Percentiles rank a stretch among this genome's conserved stretches.
These are phyloP conservation scores for Trichosporon asahii DNA, from an alignment of 1,284 basidiomycete genomes.

Conservation along the genomic window DNA sequence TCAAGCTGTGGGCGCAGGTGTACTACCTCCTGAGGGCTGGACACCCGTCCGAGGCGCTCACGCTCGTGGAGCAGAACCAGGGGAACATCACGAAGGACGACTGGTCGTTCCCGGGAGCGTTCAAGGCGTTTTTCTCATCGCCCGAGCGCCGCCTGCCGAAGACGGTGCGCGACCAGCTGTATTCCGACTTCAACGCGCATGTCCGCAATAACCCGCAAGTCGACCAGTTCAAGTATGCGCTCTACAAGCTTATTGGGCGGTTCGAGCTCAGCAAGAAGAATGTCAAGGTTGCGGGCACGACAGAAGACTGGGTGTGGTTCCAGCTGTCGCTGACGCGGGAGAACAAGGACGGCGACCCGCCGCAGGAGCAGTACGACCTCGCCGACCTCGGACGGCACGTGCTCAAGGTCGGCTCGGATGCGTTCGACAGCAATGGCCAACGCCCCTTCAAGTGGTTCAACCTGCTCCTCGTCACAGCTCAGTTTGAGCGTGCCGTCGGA, in stretches of 20 bases:
- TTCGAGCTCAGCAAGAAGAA: slow-evolving; percentile 79
- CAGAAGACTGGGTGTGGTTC: slow-evolving; percentile 99
- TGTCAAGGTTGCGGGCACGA: slow-evolving; percentile 82
- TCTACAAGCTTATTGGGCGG: slow-evolving; percentile 93
- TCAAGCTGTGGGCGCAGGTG: slow-evolving; percentile 87
- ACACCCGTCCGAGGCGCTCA: slow-evolving; percentile 72
- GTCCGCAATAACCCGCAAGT: slow-evolving; percentile 75
- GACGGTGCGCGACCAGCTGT: slow-evolving; percentile 75
- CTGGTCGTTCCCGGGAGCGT: slow-evolving; percentile 75
- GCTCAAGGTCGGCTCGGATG: slow-evolving; percentile 80
- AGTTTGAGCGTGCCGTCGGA: slow-evolving; percentile 89
- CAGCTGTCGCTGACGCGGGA: slow-evolving; percentile 73
- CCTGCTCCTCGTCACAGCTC: slow-evolving; percentile 83
- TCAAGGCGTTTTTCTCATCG: slow-evolving; percentile 82
- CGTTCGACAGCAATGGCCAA: slow-evolving; percentile 79
- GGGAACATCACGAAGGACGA: slow-evolving; percentile 75
- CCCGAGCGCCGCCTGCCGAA: slow-evolving; percentile 74
- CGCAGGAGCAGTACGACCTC: slow-evolving; percentile 62
- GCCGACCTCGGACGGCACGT: slow-evolving; percentile 75
- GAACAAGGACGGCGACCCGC: slow-evolving; percentile 64
- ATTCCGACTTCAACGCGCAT: slow-evolving; percentile 85
- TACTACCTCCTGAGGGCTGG: slow-evolving; percentile 90
- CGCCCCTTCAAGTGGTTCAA: slow-evolving; percentile 74
- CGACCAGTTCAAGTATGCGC: slow-evolving; percentile 91
- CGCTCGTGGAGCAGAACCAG: slow-evolving; percentile 69